Conservation (phyloP, 306 rosid species). For the Corylus heterophylla region DNA sequence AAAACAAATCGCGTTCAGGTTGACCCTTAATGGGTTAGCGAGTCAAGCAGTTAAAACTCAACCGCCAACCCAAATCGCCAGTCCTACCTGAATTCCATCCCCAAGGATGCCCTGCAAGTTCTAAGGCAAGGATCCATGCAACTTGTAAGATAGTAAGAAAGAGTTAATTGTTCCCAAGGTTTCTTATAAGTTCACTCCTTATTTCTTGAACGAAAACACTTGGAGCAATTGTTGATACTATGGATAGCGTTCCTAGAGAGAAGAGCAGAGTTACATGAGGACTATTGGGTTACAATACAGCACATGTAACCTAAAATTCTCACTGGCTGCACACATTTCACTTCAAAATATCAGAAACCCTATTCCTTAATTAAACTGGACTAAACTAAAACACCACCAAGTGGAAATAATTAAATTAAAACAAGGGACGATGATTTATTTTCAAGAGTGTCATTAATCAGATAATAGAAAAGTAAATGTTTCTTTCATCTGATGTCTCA, state of each 20-base stretch:
- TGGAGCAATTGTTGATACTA: too few species aligned
- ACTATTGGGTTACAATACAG: not conserved
- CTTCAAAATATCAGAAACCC: not conserved
- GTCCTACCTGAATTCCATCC: not conserved
- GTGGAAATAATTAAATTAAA: not conserved
- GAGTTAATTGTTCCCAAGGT: not conserved
- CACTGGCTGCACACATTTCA: not conserved
- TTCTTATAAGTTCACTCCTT: not conserved
- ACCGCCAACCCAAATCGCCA: too few species aligned
- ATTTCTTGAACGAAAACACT: not conserved
- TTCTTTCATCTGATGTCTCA: not conserved
- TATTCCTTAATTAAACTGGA: not conserved
- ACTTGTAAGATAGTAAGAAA: not conserved
- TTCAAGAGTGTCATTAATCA: not conserved
- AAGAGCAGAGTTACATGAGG: not conserved
- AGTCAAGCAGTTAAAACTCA: too few species aligned
- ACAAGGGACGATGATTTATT: not conserved
- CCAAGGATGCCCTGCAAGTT: not conserved
- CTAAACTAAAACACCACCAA: not conserved
- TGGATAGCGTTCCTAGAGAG: not conserved
- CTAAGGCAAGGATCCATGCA: not conserved
- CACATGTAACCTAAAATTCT: not conserved
- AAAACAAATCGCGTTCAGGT: too few species aligned
- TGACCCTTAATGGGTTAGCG: too few species aligned
- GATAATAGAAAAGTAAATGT: not conserved